These are phyloP conservation scores for Mychonastes homosphaera DNA, from an alignment of 139 green algal genomes.

Conservation along the genomic window DNA sequence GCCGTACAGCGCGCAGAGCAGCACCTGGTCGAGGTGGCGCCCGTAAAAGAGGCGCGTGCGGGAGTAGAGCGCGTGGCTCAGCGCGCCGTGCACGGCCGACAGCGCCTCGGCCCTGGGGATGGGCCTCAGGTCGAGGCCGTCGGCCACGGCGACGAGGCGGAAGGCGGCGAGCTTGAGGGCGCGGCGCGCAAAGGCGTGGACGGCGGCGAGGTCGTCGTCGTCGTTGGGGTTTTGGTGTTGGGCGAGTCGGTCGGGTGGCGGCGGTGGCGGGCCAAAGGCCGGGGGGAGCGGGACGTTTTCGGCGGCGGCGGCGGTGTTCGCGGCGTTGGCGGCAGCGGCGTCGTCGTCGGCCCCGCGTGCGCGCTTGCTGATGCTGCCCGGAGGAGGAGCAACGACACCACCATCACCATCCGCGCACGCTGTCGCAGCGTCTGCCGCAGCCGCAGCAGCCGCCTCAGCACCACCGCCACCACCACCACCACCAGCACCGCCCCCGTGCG, in stretches of 20 bases:
- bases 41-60: slow-evolving; percentile 78
- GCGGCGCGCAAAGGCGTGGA: background rate
- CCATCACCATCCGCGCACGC: background rate
- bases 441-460: too few species aligned
- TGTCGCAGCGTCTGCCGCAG: too few species aligned
- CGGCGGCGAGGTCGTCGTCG: background rate
- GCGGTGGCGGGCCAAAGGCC: too few species aligned
- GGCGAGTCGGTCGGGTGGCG: too few species aligned
- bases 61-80: slow-evolving; percentile 45
- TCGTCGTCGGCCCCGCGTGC: too few species aligned
- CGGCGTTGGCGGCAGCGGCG: too few species aligned
- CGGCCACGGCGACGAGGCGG: slow-evolving; percentile 24
- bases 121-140: slow-evolving; percentile 29
- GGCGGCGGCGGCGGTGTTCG: too few species aligned
- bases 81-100: slow-evolving; percentile 8
- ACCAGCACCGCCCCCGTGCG: background rate
- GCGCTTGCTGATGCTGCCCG: too few species aligned
- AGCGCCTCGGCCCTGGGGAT: slow-evolving; percentile 16
- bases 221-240: background rate
- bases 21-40: slow-evolving; percentile 81
- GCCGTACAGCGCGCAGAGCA: slow-evolving; percentile 80
- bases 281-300: too few species aligned
- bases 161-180: slow-evolving; percentile 41
- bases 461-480: background rate
- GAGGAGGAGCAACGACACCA: too few species aligned